Conservation (phyloP, 305 asterid genomes). For the Rubia peregrina region DNA sequence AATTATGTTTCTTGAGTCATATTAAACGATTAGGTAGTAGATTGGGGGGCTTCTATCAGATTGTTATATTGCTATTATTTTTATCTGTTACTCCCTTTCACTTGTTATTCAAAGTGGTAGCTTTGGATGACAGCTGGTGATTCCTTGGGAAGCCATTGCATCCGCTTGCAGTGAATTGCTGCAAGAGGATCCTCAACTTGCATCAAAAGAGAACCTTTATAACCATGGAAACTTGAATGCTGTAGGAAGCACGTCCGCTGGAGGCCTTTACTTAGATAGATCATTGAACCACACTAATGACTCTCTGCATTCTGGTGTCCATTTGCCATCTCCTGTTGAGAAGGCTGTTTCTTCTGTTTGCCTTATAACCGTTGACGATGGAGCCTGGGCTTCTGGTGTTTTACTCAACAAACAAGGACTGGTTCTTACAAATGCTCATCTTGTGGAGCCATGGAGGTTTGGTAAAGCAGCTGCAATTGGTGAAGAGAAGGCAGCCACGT, state of each 20-base stretch:
- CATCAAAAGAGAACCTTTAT: conserved; percentile 32
- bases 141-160: conserved; percentile 95
- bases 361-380: conserved; percentile 76
- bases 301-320: conserved; percentile 28
- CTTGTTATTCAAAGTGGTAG: conserved; percentile 16
- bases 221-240: conserved; percentile 30
- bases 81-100: neutral
- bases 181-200: conserved; percentile 40
- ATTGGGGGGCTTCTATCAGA: neutral
- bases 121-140: conserved; percentile 72
- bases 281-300: conserved; percentile 25
- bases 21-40: neutral
- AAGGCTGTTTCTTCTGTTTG: conserved; percentile 84
- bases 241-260: conserved; percentile 24
- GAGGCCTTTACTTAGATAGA: conserved; percentile 23
- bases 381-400: conserved; percentile 98
- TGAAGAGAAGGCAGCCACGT: conserved; percentile 32
- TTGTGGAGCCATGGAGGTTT: conserved; percentile 97
- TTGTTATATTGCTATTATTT: neutral
- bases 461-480: conserved; percentile 54
- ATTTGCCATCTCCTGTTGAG: conserved; percentile 49
- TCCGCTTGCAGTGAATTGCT: conserved; percentile 58
- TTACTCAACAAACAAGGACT: conserved; percentile 81
- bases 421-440: conserved; percentile 96
- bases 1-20: neutral